phyloP scores from a whole-genome alignment of 305 asterid genomes.

The Striga hermonthica region DNA sequence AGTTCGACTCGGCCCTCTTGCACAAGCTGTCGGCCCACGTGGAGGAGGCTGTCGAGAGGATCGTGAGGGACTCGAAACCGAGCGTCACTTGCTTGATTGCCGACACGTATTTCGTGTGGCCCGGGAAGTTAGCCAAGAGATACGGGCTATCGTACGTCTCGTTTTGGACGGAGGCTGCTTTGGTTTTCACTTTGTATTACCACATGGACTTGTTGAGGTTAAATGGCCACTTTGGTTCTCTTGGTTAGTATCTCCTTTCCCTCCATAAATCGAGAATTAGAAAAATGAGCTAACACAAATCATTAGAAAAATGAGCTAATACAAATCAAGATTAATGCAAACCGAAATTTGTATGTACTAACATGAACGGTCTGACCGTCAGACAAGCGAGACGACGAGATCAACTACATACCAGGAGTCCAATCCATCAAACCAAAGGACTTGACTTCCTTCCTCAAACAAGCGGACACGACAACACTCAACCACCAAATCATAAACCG shows the following conservation, averaged over 20 bases:
- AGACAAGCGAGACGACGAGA: not conserved
- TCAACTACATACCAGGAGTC: constrained; percentile 41
- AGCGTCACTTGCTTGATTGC: constrained; percentile 17
- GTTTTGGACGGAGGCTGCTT: constrained; percentile 28
- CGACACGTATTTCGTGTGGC: constrained; percentile 26
- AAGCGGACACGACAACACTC: constrained; percentile 15
- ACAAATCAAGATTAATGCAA: too few relatives aligned
- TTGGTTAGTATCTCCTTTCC: constrained; percentile 1
- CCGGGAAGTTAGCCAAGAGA: constrained; percentile 16
- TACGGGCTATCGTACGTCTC: constrained; percentile 22
- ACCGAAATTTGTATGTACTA: too few relatives aligned
- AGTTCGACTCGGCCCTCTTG: constrained; percentile 19
- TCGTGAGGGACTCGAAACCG: not conserved
- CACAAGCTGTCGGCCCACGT: constrained; percentile 22
- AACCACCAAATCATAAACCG: constrained; percentile 20
- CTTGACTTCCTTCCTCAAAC: constrained; percentile 35
- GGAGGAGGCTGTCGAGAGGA: constrained; percentile 22
- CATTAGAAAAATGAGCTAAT: too few relatives aligned
- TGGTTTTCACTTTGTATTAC: constrained; percentile 7
- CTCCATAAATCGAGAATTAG: too few relatives aligned
- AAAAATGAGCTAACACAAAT: too few relatives aligned
- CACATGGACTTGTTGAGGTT: constrained; percentile 24
- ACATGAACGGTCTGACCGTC: too few relatives aligned
- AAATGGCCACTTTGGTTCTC: constrained; percentile 22
- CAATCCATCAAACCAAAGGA: constrained; percentile 30